Evolutionary conservation across 306 rosid genomes (phyloP).

Genomic region (Cajanus cajan): DNA sequence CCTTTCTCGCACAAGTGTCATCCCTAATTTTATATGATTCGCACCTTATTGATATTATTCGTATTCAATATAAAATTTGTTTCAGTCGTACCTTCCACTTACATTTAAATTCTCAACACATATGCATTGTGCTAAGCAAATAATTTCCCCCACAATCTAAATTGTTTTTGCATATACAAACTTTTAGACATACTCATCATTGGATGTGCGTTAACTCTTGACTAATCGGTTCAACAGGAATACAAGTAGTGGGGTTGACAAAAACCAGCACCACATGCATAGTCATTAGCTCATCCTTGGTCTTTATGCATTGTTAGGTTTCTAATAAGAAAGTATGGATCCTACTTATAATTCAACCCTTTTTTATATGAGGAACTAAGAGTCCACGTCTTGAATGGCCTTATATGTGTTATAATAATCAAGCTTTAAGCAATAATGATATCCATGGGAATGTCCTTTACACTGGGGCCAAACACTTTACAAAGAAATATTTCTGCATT

Average conservation of each 20-base stretch:
- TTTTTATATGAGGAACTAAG: background rate
- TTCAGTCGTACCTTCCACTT: background rate
- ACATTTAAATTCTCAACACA: background rate
- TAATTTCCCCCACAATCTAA: background rate
- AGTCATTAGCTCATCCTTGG: background rate
- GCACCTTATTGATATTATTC: background rate
- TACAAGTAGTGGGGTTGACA: background rate
- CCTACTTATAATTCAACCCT: background rate
- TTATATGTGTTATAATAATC: background rate
- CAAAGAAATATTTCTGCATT: background rate
- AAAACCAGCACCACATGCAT: background rate
- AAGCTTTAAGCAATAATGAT: slow-evolving; percentile 4
- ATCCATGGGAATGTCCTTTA: slow-evolving; percentile 7
- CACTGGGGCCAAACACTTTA: background rate
- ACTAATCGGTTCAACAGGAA: background rate
- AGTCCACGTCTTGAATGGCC: background rate
- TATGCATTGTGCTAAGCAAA: background rate
- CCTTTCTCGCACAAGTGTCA: background rate
- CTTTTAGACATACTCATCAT: background rate
- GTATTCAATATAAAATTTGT: background rate
- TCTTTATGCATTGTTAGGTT: background rate
- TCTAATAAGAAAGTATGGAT: background rate
- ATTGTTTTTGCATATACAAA: background rate
- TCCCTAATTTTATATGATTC: background rate
- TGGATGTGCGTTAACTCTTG: background rate